These are phyloP conservation scores for Kingdonia uniflora DNA, from an alignment of 164 flowering plant species.

Conservation along the genomic window DNA sequence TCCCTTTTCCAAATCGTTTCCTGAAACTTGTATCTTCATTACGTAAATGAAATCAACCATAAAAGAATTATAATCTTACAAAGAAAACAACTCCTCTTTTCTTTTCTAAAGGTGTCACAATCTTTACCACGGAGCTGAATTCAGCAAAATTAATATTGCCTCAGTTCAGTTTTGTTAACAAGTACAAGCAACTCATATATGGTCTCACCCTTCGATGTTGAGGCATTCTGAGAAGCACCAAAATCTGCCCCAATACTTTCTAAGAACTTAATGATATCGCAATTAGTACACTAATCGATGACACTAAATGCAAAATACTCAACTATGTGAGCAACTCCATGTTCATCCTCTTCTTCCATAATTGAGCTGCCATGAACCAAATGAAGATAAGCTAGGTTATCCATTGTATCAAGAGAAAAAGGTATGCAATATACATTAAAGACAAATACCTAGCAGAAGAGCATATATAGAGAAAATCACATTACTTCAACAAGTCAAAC, in stretches of 20 bases:
- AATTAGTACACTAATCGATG: slow-evolving; percentile 74
- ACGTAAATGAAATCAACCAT: neutral
- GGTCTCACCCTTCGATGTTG: too few species aligned
- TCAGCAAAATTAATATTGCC: slow-evolving; percentile 86
- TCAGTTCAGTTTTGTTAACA: slow-evolving; percentile 80
- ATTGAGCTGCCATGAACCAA: slow-evolving; percentile 78
- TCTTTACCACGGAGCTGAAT: slow-evolving; percentile 77
- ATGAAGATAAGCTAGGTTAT: too few species aligned
- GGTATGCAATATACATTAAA: neutral
- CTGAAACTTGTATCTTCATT: slow-evolving; percentile 66
- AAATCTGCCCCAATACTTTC: slow-evolving; percentile 96
- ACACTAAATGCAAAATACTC: slow-evolving; percentile 98
- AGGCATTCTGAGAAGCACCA: slow-evolving; percentile 98
- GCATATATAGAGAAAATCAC: too few species aligned
- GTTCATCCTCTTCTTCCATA: slow-evolving; percentile 93
- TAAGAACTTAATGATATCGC: slow-evolving; percentile 77
- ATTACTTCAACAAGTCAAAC: too few species aligned
- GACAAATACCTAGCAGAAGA: too few species aligned
- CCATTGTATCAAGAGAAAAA: neutral
- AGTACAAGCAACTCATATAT: slow-evolving; percentile 92
- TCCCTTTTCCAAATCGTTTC: slow-evolving; percentile 83
- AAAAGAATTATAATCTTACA: neutral
- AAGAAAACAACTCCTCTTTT: neutral
- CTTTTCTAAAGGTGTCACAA: neutral
- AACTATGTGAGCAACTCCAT: slow-evolving; percentile 96